A percentile compares a stretch with the other conserved stretches of the same genome.
Evolutionary conservation across 495 filamentous ascomycete genomes (phyloP).

Genomic region (Podospora appendiculata): DNA sequence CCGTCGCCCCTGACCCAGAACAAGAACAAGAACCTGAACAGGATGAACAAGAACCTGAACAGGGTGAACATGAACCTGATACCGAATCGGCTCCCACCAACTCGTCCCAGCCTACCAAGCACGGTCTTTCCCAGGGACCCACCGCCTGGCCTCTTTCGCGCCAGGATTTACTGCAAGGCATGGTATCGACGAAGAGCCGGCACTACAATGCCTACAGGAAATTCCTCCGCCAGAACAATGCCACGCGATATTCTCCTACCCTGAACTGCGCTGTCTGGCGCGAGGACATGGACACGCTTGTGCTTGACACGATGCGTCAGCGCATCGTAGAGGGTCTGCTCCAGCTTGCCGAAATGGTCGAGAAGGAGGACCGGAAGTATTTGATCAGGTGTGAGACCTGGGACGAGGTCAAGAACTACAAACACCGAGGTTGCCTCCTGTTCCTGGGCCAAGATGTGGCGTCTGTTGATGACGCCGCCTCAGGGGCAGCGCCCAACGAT

Average conservation of each 20-base stretch:
- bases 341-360: conserved; percentile 18
- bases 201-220: neutral
- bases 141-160: conserved; percentile 5
- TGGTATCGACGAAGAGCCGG: neutral
- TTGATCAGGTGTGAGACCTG: conserved; percentile 25
- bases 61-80: neutral
- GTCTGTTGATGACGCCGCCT: neutral
- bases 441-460: conserved; percentile 19
- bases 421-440: conserved; percentile 29
- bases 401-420: conserved; percentile 21
- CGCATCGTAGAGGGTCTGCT: conserved; percentile 35
- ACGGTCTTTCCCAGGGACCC: neutral
- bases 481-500: neutral
- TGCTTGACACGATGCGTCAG: conserved; percentile 46
- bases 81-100: neutral
- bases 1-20: neutral
- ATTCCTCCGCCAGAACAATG: neutral
- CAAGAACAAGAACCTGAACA: neutral
- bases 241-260: neutral
- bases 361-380: conserved; percentile 19
- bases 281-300: conserved; percentile 56
- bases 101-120: neutral
- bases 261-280: conserved; percentile 45
- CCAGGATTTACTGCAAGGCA: too few relatives aligned
- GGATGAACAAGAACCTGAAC: neutral